phyloP scores from a whole-genome alignment of 306 rosid species.

The Inga laurina region DNA sequence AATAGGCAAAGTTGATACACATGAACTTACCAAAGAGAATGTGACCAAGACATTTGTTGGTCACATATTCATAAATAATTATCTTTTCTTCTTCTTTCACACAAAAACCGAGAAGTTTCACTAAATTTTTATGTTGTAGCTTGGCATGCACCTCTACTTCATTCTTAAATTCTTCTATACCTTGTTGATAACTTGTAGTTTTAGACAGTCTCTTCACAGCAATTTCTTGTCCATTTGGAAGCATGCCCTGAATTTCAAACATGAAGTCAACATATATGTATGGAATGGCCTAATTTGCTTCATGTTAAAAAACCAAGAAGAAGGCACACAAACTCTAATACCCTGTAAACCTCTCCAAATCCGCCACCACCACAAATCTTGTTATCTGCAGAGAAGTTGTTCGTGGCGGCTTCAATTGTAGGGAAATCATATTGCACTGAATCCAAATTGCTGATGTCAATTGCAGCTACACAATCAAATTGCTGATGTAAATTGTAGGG shows the following conservation, averaged over 20 bases:
- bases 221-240: not conserved
- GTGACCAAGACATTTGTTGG: not conserved
- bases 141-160: not conserved
- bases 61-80: not conserved
- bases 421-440: conserved; percentile 46
- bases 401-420: conserved; percentile 45
- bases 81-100: not conserved
- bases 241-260: not conserved
- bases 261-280: too few species aligned
- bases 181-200: too few species aligned
- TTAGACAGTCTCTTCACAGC: not conserved
- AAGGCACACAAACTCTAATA: conserved; percentile 4
- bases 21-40: not conserved
- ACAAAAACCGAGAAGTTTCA: not conserved
- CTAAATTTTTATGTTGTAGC: too few species aligned
- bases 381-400: conserved; percentile 44
- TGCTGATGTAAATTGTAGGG: too few species aligned
- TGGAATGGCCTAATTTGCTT: not conserved
- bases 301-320: not conserved
- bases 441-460: not conserved
- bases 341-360: conserved; percentile 54
- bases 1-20: not conserved
- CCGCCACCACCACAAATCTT: conserved; percentile 50
- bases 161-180: not conserved
- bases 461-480: conserved; percentile 1